Base-by-base conservation (phyloP, 2,329 filamentous ascomycete species). In the Stemphylium beticola region DNA sequence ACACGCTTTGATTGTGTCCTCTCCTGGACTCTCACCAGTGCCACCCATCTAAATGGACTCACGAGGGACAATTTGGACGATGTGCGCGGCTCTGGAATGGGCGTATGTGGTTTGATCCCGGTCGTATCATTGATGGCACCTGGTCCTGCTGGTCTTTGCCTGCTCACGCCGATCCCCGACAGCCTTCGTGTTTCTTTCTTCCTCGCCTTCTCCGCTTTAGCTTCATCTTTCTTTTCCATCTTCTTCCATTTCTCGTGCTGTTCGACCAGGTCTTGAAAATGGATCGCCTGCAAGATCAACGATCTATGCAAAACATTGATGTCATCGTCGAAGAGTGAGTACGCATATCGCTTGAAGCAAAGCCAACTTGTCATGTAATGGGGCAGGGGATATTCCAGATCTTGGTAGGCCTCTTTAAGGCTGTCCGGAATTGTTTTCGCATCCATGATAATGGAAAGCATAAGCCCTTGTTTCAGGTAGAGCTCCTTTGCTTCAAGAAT, bases 261-360 rank as follows among this genome's bases (percentile, higher is more conserved):
- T 15, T 43, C 40, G 7, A 11, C 12, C 14, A 55, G 39, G 22
- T 58, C 52, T 15, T 52, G 17, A 24, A 52, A 55, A 42, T 55
- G 48, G 4, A 55, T 48, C 5, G 55, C 52, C 39, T 55, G 55
- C 5, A 55, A 33, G 31, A 55, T 52, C 18, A 47, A n/a, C 11
- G 52, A 7, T n/a, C 53, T 43, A 22, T 31, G 18, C n/a, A 31
- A 20, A 10, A 45, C 14, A 24, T 41, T 51, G 4, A 20, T 17
- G 18, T 36, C 52, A 6, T 33, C 14, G 20, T 36, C 41, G 33
- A 32, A 55, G 11, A 29, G 12, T 12, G 32, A 41, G 3, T 41
- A 10, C 12, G 31, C 31, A 17, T 51, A 55, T 3, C 20, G 20
- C 3, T 17, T 37, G 15, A 52, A 42, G 9, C 37, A 17, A 11